Conservation (phyloP, 768 basidiomycete genomes). For the Solioccasus polychromus region DNA sequence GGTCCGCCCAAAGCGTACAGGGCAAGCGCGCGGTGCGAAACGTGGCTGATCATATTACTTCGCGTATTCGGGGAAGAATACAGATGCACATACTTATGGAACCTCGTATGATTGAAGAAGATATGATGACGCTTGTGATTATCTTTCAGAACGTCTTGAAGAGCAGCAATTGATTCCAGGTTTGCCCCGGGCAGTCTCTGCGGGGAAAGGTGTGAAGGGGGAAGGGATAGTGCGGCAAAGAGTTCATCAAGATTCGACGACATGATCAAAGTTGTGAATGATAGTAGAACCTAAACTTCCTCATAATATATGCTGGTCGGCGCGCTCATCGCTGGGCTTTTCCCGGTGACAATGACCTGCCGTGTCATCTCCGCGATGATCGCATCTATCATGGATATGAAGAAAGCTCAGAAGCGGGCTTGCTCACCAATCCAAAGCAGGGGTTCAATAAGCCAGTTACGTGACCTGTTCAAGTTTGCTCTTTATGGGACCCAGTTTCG, state of each 20-base stretch:
- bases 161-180: conserved; percentile 21
- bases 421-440: conserved; percentile 7
- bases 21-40: conserved; percentile 29
- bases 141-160: conserved; percentile 39
- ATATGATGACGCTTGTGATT: conserved; percentile 48
- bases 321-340: too few relatives aligned
- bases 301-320: too few relatives aligned
- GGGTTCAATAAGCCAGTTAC: too few relatives aligned
- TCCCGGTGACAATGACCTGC: background rate
- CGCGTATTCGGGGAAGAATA: background rate
- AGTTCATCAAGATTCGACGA: conserved; percentile 17
- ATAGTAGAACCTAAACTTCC: too few relatives aligned
- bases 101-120: conserved; percentile 43
- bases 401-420: too few relatives aligned
- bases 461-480: too few relatives aligned
- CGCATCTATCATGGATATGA: too few relatives aligned
- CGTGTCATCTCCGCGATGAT: too few relatives aligned
- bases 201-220: conserved; percentile 24
- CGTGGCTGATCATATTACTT: conserved; percentile 17
- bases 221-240: conserved; percentile 24
- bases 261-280: conserved; percentile 8
- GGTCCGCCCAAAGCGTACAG: conserved; percentile 27
- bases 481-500: too few relatives aligned
- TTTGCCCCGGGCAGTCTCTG: conserved; percentile 30
- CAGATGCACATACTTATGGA: conserved; percentile 49